Conservation (phyloP, 2,329 filamentous ascomycete genomes). For the Paracorniculantispora psalliotae region DNA sequence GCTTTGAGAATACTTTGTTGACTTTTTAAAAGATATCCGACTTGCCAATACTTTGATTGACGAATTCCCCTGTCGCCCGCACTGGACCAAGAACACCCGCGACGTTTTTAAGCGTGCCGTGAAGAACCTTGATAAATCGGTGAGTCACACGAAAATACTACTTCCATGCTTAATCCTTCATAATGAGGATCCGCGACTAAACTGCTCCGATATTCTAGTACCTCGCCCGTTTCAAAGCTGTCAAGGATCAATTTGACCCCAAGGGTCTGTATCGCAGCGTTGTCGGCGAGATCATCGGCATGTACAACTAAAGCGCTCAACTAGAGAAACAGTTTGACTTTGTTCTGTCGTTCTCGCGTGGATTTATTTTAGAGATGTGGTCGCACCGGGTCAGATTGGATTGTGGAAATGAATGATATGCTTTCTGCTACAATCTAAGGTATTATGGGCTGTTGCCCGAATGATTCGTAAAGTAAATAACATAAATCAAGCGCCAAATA, state of each 20-base stretch:
- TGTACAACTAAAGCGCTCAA: slow-evolving; percentile 27
- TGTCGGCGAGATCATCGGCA: slow-evolving; percentile 43
- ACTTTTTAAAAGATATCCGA: neutral
- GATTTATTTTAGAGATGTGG: neutral
- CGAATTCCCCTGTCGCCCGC: slow-evolving; percentile 46
- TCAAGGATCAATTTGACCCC: slow-evolving; percentile 44
- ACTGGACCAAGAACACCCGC: slow-evolving; percentile 51
- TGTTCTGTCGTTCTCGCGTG: neutral
- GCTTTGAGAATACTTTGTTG: too few relatives aligned
- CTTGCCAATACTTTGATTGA: slow-evolving; percentile 32
- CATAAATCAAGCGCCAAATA: neutral
- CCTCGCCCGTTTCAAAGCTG: slow-evolving; percentile 42
- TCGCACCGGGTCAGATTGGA: neutral
- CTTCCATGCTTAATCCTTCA: too few relatives aligned
- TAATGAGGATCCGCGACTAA: too few relatives aligned
- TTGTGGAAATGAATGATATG: neutral
- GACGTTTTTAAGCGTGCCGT: slow-evolving; percentile 40
- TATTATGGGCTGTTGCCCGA: neutral
- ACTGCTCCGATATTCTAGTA: slow-evolving; percentile 23
- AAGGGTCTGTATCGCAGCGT: slow-evolving; percentile 43
- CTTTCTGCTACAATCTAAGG: neutral
- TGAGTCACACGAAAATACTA: slow-evolving; percentile 19
- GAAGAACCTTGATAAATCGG: slow-evolving; percentile 43
- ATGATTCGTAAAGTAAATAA: neutral
- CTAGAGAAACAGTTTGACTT: too few relatives aligned